Conservation (phyloP, 495 filamentous ascomycete species). For the Rostrohypoxylon terebratum region DNA sequence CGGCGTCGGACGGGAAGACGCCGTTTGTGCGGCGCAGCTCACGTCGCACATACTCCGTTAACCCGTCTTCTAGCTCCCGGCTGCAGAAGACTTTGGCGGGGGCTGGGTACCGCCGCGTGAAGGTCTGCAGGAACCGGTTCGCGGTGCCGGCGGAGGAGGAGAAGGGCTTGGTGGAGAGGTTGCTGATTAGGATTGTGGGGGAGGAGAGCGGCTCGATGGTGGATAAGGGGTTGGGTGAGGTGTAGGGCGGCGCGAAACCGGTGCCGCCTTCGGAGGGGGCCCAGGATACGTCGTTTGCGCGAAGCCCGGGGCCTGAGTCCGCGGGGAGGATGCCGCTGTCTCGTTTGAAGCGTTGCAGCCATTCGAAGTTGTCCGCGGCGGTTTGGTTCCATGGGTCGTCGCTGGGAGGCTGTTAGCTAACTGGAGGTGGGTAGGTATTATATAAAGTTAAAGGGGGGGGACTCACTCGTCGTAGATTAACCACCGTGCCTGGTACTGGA, state of each 20-base stretch:
- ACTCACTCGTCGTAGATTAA: conserved; percentile 66
- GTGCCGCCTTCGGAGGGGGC: conserved; percentile 56
- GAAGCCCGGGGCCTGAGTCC: conserved; percentile 59
- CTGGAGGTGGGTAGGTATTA: conserved; percentile 5
- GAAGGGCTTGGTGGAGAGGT: conserved; percentile 50
- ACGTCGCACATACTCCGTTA: conserved; percentile 55
- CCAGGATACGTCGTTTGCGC: conserved; percentile 50
- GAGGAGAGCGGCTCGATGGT: conserved; percentile 36
- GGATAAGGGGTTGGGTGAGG: conserved; percentile 49
- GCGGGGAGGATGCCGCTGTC: conserved; percentile 66
- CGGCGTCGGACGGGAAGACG: conserved; percentile 57
- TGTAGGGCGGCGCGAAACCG: conserved; percentile 62
- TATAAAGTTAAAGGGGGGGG: background rate
- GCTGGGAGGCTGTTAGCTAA: conserved; percentile 54
- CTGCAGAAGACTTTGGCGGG: conserved; percentile 64
- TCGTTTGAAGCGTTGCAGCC: conserved; percentile 76
- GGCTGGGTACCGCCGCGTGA: conserved; percentile 52
- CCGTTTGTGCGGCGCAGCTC: conserved; percentile 40
- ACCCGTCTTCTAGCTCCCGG: conserved; percentile 61
- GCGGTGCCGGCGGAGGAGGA: conserved; percentile 54
- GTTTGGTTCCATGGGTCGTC: conserved; percentile 82
- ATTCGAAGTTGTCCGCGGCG: conserved; percentile 76
- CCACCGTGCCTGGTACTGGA: conserved; percentile 68
- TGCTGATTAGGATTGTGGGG: conserved; percentile 47
- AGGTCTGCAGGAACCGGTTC: conserved; percentile 52